These are phyloP conservation scores for Pugionium cornutum DNA, from an alignment of 345 rosid genomes.

Conservation along the genomic window DNA sequence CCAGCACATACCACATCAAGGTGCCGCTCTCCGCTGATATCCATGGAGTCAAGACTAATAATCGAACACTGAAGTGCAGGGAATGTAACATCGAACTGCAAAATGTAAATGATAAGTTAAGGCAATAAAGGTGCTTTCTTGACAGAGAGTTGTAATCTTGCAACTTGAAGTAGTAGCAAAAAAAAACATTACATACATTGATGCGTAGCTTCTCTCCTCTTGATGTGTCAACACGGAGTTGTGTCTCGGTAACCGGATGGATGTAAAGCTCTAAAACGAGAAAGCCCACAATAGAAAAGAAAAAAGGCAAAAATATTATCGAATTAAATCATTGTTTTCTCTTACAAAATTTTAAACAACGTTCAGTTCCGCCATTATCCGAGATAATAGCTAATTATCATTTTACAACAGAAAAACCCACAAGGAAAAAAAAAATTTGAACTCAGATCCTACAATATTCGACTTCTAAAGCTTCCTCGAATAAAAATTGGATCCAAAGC, in stretches of 20 bases:
- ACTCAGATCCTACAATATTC: slow-evolving; percentile 7
- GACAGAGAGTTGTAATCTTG: slow-evolving; percentile 3
- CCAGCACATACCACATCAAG: slow-evolving; percentile 78
- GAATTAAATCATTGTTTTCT: not conserved
- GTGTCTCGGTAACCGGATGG: slow-evolving; percentile 87
- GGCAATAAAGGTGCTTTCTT: not conserved
- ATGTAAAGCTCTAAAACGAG: slow-evolving; percentile 66
- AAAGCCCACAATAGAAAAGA: not conserved
- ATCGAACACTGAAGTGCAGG: slow-evolving; percentile 91
- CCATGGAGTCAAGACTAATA: slow-evolving; percentile 95
- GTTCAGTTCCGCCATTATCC: not conserved
- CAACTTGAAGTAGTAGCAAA: not conserved
- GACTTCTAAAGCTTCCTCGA: not conserved
- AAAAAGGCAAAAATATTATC: not conserved
- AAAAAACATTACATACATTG: slow-evolving; percentile 49
- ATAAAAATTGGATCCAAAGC: not conserved
- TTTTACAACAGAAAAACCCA: slow-evolving; percentile 4
- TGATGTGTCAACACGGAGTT: slow-evolving; percentile 95
- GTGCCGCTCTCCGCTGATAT: slow-evolving; percentile 93
- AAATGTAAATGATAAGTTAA: slow-evolving; percentile 14
- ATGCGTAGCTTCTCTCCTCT: slow-evolving; percentile 90
- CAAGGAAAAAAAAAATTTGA: slow-evolving; percentile 1
- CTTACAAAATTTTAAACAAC: not conserved
- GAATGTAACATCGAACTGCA: slow-evolving; percentile 91
- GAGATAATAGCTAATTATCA: not conserved